Evolutionary conservation across 139 green algal species (phyloP), one percentile per base, ranked within the genome.

Genomic region (Desmodesmus armatus): DNA sequence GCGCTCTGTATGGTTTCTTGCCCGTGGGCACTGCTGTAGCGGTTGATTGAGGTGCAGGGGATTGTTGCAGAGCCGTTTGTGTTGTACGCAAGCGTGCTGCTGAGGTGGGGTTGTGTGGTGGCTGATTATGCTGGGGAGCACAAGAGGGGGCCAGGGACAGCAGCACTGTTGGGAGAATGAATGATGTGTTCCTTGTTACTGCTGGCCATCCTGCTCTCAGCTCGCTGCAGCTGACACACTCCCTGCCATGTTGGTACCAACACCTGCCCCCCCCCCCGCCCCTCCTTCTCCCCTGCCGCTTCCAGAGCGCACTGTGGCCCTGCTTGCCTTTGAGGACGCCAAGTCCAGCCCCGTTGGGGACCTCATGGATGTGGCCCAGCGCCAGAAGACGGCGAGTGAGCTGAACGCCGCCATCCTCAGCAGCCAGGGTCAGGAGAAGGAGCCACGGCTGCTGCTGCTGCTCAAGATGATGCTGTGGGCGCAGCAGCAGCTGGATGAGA

Each of bases 401-500:
- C 91, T 99, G 6, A 99, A 99, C 79, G 93, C 94, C 1, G 97
- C 96, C n/a, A 98, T 99, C 63, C 92, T 99, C 62, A 85, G 70
- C 44, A 93, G 81, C 75, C 91, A 98, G 88, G 86, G 90, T 31
- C 92, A 97, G 78, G 96, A 98, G 80, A 87, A 88, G 58, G 95
- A 98, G 85, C 83, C 95, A 29, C 87, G 92, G 31, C 87, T 98
- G 73, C 95, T 93, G 7, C 78, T 86, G 72, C 86, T 98, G 78
- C 88, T 98, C 40, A 96, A 97, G 81, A 87, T 98, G 88, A 69
- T 98, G 84, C 72, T 96, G 71, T 95, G 92, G 92, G 79, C 87
- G 15, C 92, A 95, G 78, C 39, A 74, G 43, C 92, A 95, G 88
- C 89, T 98, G 66, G 93, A 95, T 44, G 90, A 94, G 51, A 92